Percentiles rank a stretch among this genome's conserved stretches.
phyloP scores from a whole-genome alignment of 176 grass and related monocot species.

The Coix lacrymajobi region DNA sequence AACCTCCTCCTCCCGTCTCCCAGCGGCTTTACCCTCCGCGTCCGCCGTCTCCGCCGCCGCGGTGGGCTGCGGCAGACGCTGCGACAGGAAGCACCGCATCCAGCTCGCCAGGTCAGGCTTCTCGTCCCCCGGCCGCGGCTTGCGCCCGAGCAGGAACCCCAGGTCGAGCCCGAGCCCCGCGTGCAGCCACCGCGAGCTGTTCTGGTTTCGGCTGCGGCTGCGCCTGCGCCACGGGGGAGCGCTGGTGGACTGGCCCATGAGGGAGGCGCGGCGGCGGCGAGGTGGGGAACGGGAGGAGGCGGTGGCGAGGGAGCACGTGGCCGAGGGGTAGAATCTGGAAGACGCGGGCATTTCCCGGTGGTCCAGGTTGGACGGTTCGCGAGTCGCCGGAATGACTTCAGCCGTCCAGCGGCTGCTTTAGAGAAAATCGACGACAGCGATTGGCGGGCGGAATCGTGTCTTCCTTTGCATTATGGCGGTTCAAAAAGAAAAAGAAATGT shows the following conservation, averaged over 20 bases:
- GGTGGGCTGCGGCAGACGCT: neutral
- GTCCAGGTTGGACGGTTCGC: slow-evolving; percentile 20
- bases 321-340: slow-evolving; percentile 22
- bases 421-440: neutral
- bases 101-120: slow-evolving; percentile 18
- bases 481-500: no score
- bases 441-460: neutral
- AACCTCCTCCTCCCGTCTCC: slow-evolving; percentile 37
- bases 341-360: slow-evolving; percentile 27
- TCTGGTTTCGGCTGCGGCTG: neutral
- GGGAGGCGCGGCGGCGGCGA: neutral
- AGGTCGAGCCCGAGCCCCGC: slow-evolving; percentile 24
- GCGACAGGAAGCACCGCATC: slow-evolving; percentile 25
- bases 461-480: neutral
- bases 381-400: neutral
- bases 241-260: slow-evolving; percentile 23
- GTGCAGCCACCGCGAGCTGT: neutral
- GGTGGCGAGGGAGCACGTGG: slow-evolving; percentile 22
- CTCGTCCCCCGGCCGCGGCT: neutral
- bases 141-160: slow-evolving; percentile 19
- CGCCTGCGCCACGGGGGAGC: neutral
- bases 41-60: neutral
- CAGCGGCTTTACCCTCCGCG: slow-evolving; percentile 34
- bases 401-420: neutral
- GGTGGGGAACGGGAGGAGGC: neutral